Conservation (phyloP, 106 monocot genomes). For the Agapanthus africanus region DNA sequence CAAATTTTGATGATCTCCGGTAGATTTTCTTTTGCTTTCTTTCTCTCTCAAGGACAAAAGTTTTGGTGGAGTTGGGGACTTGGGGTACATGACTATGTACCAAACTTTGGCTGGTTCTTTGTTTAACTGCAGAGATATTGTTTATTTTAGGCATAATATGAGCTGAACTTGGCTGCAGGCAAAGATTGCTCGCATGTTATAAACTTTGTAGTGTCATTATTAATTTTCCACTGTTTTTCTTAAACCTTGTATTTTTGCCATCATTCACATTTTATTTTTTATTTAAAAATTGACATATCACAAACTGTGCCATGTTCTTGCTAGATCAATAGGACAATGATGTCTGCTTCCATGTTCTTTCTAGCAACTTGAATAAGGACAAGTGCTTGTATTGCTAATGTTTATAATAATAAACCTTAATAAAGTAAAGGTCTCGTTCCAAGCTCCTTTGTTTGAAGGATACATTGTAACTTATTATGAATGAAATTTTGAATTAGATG, state of each 20-base stretch:
- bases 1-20: background rate
- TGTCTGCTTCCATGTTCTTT: background rate
- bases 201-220: too few relatives aligned
- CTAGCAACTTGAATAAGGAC: conserved; percentile 1
- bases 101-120: background rate
- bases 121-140: background rate
- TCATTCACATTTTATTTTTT: background rate
- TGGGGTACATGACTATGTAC: background rate
- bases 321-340: too few relatives aligned
- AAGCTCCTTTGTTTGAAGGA: too few relatives aligned
- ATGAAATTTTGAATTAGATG: too few relatives aligned
- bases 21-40: too few relatives aligned
- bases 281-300: too few relatives aligned
- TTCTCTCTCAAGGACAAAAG: background rate
- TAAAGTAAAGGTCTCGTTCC: too few relatives aligned
- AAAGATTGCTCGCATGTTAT: conserved; percentile 2
- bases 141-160: background rate
- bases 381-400: background rate
- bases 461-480: too few relatives aligned
- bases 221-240: too few relatives aligned
- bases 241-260: too few relatives aligned
- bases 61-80: background rate
- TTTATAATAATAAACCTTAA: too few relatives aligned
- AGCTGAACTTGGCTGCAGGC: background rate
- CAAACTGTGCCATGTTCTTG: too few relatives aligned